These are phyloP conservation scores for Ilyonectria destructans DNA, from an alignment of 2,329 filamentous ascomycete genomes.

Conservation along the genomic window DNA sequence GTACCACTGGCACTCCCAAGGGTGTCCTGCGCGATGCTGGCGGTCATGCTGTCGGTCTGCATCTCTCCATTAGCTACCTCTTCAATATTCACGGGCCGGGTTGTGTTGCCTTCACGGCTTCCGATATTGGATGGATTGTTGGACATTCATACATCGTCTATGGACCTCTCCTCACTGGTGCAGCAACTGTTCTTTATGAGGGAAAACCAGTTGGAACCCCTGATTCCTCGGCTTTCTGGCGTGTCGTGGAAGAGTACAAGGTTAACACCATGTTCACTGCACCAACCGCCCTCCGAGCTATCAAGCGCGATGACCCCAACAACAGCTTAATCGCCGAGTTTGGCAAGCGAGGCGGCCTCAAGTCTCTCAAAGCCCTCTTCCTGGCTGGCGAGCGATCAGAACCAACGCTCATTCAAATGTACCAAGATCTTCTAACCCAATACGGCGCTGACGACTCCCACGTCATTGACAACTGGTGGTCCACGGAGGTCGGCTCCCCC, in stretches of 20 bases:
- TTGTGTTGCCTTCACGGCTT: constrained; percentile 82
- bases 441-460: constrained; percentile 75
- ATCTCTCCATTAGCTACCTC: constrained; percentile 86
- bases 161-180: constrained; percentile 87
- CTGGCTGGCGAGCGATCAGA: constrained; percentile 93
- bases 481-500: constrained; percentile 72
- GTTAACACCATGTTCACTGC: constrained; percentile 91
- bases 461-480: constrained; percentile 76
- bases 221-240: constrained; percentile 90
- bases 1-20: constrained; percentile 87
- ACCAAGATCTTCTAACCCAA: constrained; percentile 79
- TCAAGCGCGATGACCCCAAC: constrained; percentile 87
- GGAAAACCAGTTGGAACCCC: constrained; percentile 95
- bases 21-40: constrained; percentile 87
- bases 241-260: constrained; percentile 86
- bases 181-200: constrained; percentile 90
- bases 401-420: constrained; percentile 86
- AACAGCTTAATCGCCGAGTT: constrained; percentile 76
- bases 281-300: constrained; percentile 88
- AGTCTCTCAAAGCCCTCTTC: constrained; percentile 81
- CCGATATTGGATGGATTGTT: constrained; percentile 89
- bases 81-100: constrained; percentile 88
- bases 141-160: constrained; percentile 88
- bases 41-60: constrained; percentile 88
- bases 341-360: constrained; percentile 80